A percentile compares a stretch with the other conserved stretches of the same genome.
These are phyloP conservation scores for Blastocystis sp. DNA, from an alignment of 352 stramenopile species.

Conservation along the genomic window DNA sequence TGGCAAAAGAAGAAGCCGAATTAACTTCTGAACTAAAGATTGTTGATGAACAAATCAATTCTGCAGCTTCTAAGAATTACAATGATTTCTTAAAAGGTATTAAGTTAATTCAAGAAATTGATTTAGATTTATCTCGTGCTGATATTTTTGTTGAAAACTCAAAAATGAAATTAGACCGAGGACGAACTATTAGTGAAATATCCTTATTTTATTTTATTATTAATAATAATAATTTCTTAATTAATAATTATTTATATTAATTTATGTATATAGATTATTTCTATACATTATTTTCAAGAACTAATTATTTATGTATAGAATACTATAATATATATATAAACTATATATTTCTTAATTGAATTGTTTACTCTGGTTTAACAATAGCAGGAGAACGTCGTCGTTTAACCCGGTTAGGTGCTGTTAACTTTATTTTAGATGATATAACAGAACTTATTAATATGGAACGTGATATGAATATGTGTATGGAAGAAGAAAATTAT, in stretches of 20 bases:
- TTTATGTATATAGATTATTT: conserved; percentile 13
- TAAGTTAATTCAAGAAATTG: conserved; percentile 36
- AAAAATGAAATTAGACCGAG: conserved; percentile 18
- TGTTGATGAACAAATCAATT: conserved; percentile 33
- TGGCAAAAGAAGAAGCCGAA: conserved; percentile 31
- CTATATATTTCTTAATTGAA: too few species aligned
- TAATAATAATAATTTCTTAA: too few species aligned
- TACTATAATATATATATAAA: conserved; percentile 20
- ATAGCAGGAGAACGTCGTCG: too few species aligned
- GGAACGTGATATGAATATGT: too few species aligned
- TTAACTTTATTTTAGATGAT: too few species aligned
- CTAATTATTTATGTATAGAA: conserved; percentile 28
- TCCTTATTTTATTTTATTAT: conserved; percentile 19
- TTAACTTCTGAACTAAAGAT: conserved; percentile 35
- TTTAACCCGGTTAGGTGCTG: too few species aligned
- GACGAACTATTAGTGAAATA: conserved; percentile 10
- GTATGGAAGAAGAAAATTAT: too few species aligned
- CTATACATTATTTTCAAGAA: conserved; percentile 7
- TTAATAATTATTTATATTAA: neutral
- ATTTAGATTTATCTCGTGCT: conserved; percentile 32
- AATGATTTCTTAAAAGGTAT: conserved; percentile 36
- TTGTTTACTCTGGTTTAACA: too few species aligned
- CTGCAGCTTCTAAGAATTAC: conserved; percentile 27
- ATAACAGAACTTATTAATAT: too few species aligned
- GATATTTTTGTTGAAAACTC: conserved; percentile 34